Conservation (phyloP, 495 filamentous ascomycete species). For the Lasiosphaeria ovina region DNA sequence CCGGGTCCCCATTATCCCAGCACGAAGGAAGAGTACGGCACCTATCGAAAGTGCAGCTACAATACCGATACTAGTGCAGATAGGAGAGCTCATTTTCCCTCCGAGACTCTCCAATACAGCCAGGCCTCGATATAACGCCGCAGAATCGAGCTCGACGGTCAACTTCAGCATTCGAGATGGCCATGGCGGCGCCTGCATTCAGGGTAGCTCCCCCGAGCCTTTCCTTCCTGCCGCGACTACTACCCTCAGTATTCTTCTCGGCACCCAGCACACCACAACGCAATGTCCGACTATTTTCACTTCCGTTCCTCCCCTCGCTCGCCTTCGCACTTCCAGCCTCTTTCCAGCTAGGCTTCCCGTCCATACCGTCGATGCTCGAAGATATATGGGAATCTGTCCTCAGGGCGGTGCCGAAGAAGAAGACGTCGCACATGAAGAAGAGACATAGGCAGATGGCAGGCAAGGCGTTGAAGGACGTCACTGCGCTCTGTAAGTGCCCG, state of each 20-base stretch:
- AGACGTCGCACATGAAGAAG: conserved; percentile 96
- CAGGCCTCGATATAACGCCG: too few relatives aligned
- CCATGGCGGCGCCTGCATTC: conserved; percentile 43
- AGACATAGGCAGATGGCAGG: conserved; percentile 89
- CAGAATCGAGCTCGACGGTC: neutral
- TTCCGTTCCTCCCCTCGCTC: conserved; percentile 48
- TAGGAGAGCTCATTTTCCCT: too few relatives aligned
- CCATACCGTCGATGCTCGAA: conserved; percentile 55
- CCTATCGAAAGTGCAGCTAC: neutral
- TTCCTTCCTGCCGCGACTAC: conserved; percentile 35
- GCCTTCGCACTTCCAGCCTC: conserved; percentile 51
- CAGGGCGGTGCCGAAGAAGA: conserved; percentile 95
- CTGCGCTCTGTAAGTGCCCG: conserved; percentile 78
- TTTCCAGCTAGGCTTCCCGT: conserved; percentile 54
- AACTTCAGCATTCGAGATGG: conserved; percentile 12
- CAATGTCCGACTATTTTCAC: conserved; percentile 39
- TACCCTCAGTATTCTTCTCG: conserved; percentile 38
- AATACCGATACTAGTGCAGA: neutral
- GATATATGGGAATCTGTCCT: conserved; percentile 91
- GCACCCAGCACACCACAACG: conserved; percentile 40
- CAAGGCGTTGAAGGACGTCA: conserved; percentile 89
- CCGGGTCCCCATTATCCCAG: conserved; percentile 10
- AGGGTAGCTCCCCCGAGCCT: conserved; percentile 28
- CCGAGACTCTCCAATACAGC: too few relatives aligned
- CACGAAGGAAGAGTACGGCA: neutral